These are phyloP conservation scores for Chaetomium olivaceum DNA, from an alignment of 2,329 filamentous ascomycete species.

Conservation along the genomic window DNA sequence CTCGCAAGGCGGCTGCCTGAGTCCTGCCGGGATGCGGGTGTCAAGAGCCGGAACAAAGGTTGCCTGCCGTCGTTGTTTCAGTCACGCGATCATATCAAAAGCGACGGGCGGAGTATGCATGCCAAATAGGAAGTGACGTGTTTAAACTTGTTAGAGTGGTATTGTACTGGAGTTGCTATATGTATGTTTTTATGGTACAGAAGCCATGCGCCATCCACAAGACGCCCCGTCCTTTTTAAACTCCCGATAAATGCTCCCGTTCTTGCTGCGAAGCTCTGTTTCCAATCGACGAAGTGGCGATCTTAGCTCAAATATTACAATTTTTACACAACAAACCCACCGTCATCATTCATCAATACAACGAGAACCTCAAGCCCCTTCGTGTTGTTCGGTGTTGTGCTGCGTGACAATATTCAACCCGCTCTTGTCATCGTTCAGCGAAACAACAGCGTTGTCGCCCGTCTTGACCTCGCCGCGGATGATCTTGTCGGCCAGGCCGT, in stretches of 20 bases:
- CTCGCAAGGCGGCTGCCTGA: background rate
- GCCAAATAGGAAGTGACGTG: too few relatives aligned
- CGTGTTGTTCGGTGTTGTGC: background rate
- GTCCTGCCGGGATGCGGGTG: too few relatives aligned
- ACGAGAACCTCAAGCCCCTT: background rate
- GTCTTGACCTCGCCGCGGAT: constrained; percentile 79
- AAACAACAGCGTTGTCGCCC: constrained; percentile 72
- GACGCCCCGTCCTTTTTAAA: background rate
- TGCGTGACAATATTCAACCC: constrained; percentile 49
- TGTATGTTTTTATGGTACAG: background rate
- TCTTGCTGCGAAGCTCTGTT: background rate
- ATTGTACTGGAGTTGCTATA: too few relatives aligned
- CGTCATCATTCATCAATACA: background rate
- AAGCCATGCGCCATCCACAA: background rate
- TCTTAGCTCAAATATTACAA: constrained; percentile 1
- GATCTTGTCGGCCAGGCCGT: constrained; percentile 85
- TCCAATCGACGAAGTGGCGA: background rate
- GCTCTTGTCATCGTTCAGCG: constrained; percentile 62
- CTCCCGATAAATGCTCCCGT: background rate
- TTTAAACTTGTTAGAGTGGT: too few relatives aligned
- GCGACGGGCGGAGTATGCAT: too few relatives aligned
- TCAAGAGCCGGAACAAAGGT: background rate
- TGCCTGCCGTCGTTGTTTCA: too few relatives aligned
- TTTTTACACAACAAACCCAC: background rate
- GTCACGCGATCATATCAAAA: too few relatives aligned